Evolutionary conservation across 208 protist genomes (phyloP), one percentile per base, ranked within the genome.

Genomic region (Strigomonas oncopelti): DNA sequence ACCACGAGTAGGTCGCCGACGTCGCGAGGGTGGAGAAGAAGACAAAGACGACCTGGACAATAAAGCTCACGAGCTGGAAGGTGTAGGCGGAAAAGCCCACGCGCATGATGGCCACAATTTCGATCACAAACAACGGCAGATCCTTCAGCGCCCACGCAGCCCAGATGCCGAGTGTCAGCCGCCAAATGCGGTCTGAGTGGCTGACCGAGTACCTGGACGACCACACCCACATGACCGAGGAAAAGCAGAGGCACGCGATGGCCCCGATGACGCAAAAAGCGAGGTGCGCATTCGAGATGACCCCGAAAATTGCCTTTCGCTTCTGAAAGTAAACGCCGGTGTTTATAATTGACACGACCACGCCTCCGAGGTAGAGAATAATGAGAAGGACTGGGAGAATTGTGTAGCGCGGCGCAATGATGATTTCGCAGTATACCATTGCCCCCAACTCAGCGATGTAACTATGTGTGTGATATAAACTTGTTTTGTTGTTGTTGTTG

Each of bases 221-320:
- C 75, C 77, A 78, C 64, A 91, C 29, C 85, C 85, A 91, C 34
- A 84, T 65, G 22, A 78, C 76, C 7, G 71, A 74, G 77, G 75
- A 83, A 25, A 87, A 55, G 24, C 78, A 72, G 56, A 87, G 75
- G 60, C 75, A 85, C 1, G 61, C 75, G 5, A 81, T 42, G 22
- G 59, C 70, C 0, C 81, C 75, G 18, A 91, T 67, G 46, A 87
- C 65, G 64, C 74, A 84, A 56, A 91, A 87, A 3, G 75, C 69
- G 18, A 87, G 61, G 75, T 91, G 72, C 1, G 81, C 79, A 13
- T 27, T 38, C 20, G 75, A 65, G 65, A 91, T 68, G 7, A 45
- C 53, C 1, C 72, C 57, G 55, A 77, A 76, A 18, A 80, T 34
- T 13, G 29, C 16, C 27, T 75, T 60, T 65, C 56, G 27, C 38